Evolutionary conservation across 257 asterid genomes (phyloP).

Genomic region (Solanum virginianum): DNA sequence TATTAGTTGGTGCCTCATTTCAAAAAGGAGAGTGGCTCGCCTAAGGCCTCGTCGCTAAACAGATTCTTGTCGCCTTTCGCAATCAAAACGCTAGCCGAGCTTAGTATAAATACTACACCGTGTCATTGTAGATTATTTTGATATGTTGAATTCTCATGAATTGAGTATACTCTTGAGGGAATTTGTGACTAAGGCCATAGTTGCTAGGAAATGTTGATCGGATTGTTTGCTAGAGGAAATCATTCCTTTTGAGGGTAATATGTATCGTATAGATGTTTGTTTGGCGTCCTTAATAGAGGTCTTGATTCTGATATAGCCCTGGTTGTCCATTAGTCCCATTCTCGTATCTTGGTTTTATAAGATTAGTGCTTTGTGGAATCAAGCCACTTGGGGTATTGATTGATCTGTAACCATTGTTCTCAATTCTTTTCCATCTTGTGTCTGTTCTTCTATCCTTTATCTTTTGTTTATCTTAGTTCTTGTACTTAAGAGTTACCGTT

Average conservation of each 20-base stretch:
- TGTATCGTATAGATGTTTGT: neutral
- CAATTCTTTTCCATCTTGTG: neutral
- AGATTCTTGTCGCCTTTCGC: too few species aligned
- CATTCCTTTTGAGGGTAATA: neutral
- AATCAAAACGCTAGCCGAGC: too few species aligned
- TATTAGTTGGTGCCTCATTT: too few species aligned
- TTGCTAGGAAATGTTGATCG: neutral
- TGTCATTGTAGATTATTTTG: too few species aligned
- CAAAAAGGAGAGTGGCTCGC: neutral
- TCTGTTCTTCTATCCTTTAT: neutral
- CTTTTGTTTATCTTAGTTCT: neutral
- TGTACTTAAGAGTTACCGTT: neutral
- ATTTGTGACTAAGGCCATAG: neutral
- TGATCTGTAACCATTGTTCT: neutral
- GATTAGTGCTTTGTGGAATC: neutral
- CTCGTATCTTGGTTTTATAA: neutral
- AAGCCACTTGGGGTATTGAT: neutral
- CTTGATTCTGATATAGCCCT: neutral
- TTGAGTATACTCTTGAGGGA: neutral
- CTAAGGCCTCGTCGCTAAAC: neutral
- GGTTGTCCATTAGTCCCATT: too few species aligned
- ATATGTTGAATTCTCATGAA: neutral
- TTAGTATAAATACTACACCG: too few species aligned
- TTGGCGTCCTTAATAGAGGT: neutral
- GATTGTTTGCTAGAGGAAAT: neutral